phyloP scores from a whole-genome alignment of 2,329 filamentous ascomycete species.

The Didymella pomorum region DNA sequence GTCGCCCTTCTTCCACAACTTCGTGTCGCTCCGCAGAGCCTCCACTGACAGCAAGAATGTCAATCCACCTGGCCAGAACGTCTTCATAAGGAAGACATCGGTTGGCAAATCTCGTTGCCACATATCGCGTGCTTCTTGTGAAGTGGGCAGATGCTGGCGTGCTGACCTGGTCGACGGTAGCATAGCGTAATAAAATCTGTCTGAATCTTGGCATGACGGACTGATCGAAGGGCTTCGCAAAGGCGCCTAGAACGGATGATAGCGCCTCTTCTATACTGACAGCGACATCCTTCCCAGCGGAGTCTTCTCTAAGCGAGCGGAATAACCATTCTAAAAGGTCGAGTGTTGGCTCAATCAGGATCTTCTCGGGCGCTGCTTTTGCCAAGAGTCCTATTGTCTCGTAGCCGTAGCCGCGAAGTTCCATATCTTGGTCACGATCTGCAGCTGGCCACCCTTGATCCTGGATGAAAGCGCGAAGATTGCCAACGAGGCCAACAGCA shows the following conservation, averaged over 20 bases:
- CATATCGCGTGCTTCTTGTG: conserved; percentile 73
- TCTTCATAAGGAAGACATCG: conserved; percentile 83
- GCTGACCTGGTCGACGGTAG: conserved; percentile 25
- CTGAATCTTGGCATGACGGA: conserved; percentile 51
- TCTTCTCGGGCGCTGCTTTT: conserved; percentile 67
- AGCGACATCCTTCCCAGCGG: conserved; percentile 74
- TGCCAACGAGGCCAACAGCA: conserved; percentile 71
- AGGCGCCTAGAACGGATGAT: conserved; percentile 74
- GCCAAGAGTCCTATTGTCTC: conserved; percentile 88
- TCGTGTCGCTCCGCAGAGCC: conserved; percentile 75
- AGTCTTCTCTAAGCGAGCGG: conserved; percentile 80
- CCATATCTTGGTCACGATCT: conserved; percentile 62
- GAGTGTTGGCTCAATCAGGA: conserved; percentile 60
- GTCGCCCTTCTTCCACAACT: conserved; percentile 86
- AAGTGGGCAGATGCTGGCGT: conserved; percentile 52
- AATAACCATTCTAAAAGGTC: conserved; percentile 80
- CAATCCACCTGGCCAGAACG: conserved; percentile 82
- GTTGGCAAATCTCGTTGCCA: conserved; percentile 88
- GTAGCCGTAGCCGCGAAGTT: conserved; percentile 81
- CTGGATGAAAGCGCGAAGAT: conserved; percentile 76
- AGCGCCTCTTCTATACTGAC: conserved; percentile 90
- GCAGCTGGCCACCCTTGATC: conserved; percentile 83
- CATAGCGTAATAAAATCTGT: conserved; percentile 46
- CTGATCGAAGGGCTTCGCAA: conserved; percentile 56
- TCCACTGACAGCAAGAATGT: conserved; percentile 80